These are phyloP conservation scores for Helminthosporium solani DNA, from an alignment of 2,329 filamentous ascomycete species.

Conservation along the genomic window DNA sequence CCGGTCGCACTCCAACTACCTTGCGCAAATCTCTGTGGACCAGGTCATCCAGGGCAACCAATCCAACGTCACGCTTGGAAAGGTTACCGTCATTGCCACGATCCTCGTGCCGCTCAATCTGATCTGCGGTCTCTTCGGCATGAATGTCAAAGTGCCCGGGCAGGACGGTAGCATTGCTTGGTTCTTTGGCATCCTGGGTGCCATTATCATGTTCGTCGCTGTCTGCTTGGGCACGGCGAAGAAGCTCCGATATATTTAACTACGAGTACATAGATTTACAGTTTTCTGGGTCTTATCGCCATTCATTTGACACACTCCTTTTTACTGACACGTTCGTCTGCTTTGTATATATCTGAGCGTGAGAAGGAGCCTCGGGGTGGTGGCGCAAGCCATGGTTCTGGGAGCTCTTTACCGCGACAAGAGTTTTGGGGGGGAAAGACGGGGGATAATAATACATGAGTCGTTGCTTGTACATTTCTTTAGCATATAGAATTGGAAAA, in stretches of 20 bases:
- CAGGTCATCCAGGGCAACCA: slow-evolving; percentile 84
- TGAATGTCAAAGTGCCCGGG: slow-evolving; percentile 80
- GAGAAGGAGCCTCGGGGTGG: not conserved
- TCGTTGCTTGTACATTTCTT: too few species aligned
- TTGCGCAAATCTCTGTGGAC: slow-evolving; percentile 90
- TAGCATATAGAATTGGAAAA: too few species aligned
- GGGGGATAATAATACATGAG: too few species aligned
- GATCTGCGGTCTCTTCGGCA: slow-evolving; percentile 82
- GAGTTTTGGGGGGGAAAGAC: not conserved
- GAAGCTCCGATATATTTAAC: slow-evolving; percentile 46
- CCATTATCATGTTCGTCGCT: slow-evolving; percentile 51
- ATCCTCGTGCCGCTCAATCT: slow-evolving; percentile 96
- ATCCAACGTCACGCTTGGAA: slow-evolving; percentile 86
- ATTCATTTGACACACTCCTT: too few species aligned
- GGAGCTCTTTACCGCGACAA: not conserved
- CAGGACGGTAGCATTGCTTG: slow-evolving; percentile 50
- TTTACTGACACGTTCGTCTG: not conserved
- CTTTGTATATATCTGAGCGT: not conserved
- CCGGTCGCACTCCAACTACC: slow-evolving; percentile 90
- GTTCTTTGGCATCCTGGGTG: slow-evolving; percentile 63
- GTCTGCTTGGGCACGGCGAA: slow-evolving; percentile 45
- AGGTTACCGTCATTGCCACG: slow-evolving; percentile 91
- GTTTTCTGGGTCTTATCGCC: too few species aligned
- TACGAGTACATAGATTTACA: not conserved
- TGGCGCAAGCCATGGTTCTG: not conserved